Evolutionary conservation across 1,139 yeast genomes (phyloP).

Genomic region (Zygosaccharomyces sapae): DNA sequence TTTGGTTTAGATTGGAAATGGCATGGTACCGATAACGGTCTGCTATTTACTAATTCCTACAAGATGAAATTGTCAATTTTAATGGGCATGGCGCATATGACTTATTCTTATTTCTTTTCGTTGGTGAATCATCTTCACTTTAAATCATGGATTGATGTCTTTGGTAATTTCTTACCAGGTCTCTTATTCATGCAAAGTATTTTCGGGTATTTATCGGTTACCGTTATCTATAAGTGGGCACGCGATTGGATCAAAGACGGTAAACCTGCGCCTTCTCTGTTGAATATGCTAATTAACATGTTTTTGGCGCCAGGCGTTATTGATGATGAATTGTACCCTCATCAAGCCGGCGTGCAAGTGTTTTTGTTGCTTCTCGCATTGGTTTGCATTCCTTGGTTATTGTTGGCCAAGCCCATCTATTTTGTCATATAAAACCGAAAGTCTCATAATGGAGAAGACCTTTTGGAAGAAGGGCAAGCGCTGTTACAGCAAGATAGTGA

Average conservation of each 20-base stretch:
- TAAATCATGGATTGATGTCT: constrained; percentile 72
- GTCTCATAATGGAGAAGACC: constrained; percentile 32
- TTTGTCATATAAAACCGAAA: constrained; percentile 40
- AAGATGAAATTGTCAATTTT: constrained; percentile 93
- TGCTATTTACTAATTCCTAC: constrained; percentile 86
- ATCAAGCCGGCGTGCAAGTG: constrained; percentile 78
- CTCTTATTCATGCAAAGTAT: constrained; percentile 91
- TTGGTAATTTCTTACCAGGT: constrained; percentile 94
- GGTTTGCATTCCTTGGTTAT: constrained; percentile 91
- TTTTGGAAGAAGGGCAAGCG: constrained; percentile 21
- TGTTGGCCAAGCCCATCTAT: constrained; percentile 80
- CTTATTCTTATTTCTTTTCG: constrained; percentile 81
- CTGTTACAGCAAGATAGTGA: constrained; percentile 18
- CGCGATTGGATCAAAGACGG: constrained; percentile 81
- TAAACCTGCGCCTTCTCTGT: constrained; percentile 83
- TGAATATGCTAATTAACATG: constrained; percentile 95
- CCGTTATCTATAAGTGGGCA: constrained; percentile 90
- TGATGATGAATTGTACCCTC: constrained; percentile 77
- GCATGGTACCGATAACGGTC: constrained; percentile 94
- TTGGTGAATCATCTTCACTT: constrained; percentile 74
- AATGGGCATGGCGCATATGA: constrained; percentile 95
- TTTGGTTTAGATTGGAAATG: constrained; percentile 91
- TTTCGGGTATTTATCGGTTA: constrained; percentile 81
- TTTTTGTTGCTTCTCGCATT: constrained; percentile 70
- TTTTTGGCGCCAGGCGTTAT: constrained; percentile 87